Conservation (phyloP, 495 filamentous ascomycete species). For the Aspergillus homomorphus region DNA sequence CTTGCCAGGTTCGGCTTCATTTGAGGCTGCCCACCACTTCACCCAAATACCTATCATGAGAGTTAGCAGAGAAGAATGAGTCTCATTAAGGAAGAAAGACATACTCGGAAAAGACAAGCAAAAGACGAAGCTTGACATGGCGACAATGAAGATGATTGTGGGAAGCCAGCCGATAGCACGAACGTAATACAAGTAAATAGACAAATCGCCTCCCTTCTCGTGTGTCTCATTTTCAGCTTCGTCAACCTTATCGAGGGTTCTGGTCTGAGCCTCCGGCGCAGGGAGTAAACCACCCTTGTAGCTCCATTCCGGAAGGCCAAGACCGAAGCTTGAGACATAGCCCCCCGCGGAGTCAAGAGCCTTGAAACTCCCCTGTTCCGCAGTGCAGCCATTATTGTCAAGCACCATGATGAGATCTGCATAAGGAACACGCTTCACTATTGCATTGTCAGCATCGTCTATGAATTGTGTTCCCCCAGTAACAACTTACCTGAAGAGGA, state of each 20-base stretch:
- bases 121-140: slow-evolving; percentile 43
- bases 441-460: slow-evolving; percentile 2
- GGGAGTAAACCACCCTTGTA: slow-evolving; percentile 23
- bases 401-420: slow-evolving; percentile 54
- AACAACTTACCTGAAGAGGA: slow-evolving; percentile 40
- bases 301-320: slow-evolving; percentile 32
- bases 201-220: slow-evolving; percentile 48
- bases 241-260: slow-evolving; percentile 23
- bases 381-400: slow-evolving; percentile 39
- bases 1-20: slow-evolving; percentile 38
- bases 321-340: slow-evolving; percentile 48
- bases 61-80: slow-evolving; percentile 1
- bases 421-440: slow-evolving; percentile 47
- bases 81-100: not conserved
- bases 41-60: slow-evolving; percentile 49
- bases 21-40: slow-evolving; percentile 51
- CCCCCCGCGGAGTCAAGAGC: slow-evolving; percentile 43
- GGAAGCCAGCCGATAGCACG: slow-evolving; percentile 46
- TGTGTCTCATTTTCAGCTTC: slow-evolving; percentile 30
- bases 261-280: not conserved
- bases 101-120: slow-evolving; percentile 45
- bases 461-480: not conserved
- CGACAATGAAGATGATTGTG: slow-evolving; percentile 44
- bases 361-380: slow-evolving; percentile 52
- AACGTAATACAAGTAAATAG: slow-evolving; percentile 60